Conservation (phyloP, 2,329 filamentous ascomycete genomes). For the Mycosphaerella sp. region DNA sequence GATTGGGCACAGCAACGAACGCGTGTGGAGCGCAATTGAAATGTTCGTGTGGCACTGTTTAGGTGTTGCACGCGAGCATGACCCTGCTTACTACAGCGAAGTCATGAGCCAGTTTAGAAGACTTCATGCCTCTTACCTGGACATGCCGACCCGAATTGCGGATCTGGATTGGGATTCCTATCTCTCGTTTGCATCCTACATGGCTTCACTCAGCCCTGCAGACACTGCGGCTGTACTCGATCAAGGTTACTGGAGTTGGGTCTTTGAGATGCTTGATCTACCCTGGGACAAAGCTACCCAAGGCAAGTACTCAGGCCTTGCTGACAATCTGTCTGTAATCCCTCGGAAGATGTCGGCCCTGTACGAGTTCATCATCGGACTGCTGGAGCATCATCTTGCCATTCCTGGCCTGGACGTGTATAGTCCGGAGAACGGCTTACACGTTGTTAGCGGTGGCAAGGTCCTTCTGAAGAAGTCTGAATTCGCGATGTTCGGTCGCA, state of each 20-base stretch:
- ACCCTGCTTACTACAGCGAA: constrained; percentile 9
- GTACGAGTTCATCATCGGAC: constrained; percentile 16
- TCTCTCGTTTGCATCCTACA: constrained; percentile 11
- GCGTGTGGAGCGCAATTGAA: constrained; percentile 8
- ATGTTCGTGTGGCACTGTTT: constrained; percentile 16
- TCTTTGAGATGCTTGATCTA: constrained; percentile 18
- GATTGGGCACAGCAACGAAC: constrained; percentile 10
- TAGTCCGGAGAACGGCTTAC: not conserved
- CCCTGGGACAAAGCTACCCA: constrained; percentile 4
- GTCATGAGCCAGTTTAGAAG: constrained; percentile 11
- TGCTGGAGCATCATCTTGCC: constrained; percentile 11
- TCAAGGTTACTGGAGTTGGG: constrained; percentile 19
- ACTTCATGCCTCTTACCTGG: constrained; percentile 13
- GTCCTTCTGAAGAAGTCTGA: constrained; percentile 8
- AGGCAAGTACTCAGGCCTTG: constrained; percentile 10
- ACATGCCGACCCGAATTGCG: not conserved
- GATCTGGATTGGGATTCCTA: constrained; percentile 15
- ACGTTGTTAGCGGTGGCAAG: not conserved
- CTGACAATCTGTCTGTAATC: constrained; percentile 6
- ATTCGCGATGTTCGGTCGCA: not conserved
- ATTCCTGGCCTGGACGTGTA: not conserved
- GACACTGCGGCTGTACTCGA: constrained; percentile 20
- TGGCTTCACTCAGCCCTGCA: constrained; percentile 14
- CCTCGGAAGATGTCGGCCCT: constrained; percentile 12
- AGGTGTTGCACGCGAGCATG: constrained; percentile 10